phyloP scores from a whole-genome alignment of 2,329 filamentous ascomycete genomes.

The Trematosphaeria pertusa region DNA sequence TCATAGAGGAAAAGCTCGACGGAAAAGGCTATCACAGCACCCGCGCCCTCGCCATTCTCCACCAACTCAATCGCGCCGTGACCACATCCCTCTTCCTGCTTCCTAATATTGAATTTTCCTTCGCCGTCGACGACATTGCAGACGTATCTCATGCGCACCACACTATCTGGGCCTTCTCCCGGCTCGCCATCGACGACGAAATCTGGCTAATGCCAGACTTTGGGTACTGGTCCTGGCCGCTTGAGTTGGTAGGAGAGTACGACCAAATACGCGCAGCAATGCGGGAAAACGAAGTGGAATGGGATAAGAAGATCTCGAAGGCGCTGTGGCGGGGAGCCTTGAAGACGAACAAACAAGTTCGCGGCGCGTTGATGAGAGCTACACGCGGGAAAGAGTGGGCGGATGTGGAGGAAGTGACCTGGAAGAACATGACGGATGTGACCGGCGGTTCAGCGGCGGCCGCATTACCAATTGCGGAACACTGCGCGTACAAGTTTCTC shows the following conservation, averaged over 20 bases:
- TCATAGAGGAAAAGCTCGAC: slow-evolving; percentile 34
- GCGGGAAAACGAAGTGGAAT: slow-evolving; percentile 14
- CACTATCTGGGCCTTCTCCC: slow-evolving; percentile 22
- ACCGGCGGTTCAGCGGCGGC: slow-evolving; percentile 2
- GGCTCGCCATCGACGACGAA: slow-evolving; percentile 18
- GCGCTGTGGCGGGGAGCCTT: slow-evolving; percentile 42
- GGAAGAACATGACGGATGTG: slow-evolving; percentile 20
- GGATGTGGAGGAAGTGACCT: slow-evolving; percentile 22
- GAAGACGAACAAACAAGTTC: slow-evolving; percentile 32
- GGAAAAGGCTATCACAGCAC: slow-evolving; percentile 24
- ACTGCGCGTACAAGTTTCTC: slow-evolving; percentile 45
- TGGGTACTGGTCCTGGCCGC: slow-evolving; percentile 30
- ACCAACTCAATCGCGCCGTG: slow-evolving; percentile 62
- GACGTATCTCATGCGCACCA: slow-evolving; percentile 17
- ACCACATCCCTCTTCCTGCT: slow-evolving; percentile 57
- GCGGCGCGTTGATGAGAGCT: slow-evolving; percentile 15
- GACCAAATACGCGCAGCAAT: slow-evolving; percentile 21
- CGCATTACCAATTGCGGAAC: slow-evolving; percentile 28
- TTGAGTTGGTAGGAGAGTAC: slow-evolving; percentile 22
- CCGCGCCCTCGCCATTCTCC: slow-evolving; percentile 56
- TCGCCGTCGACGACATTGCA: slow-evolving; percentile 51
- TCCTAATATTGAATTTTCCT: slow-evolving; percentile 61
- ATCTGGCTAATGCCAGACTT: slow-evolving; percentile 33
- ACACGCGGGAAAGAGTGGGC: slow-evolving; percentile 22
- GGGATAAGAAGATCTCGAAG: slow-evolving; percentile 25